phyloP scores from a whole-genome alignment of 768 basidiomycete genomes.

The Lyophyllum shimeji region DNA sequence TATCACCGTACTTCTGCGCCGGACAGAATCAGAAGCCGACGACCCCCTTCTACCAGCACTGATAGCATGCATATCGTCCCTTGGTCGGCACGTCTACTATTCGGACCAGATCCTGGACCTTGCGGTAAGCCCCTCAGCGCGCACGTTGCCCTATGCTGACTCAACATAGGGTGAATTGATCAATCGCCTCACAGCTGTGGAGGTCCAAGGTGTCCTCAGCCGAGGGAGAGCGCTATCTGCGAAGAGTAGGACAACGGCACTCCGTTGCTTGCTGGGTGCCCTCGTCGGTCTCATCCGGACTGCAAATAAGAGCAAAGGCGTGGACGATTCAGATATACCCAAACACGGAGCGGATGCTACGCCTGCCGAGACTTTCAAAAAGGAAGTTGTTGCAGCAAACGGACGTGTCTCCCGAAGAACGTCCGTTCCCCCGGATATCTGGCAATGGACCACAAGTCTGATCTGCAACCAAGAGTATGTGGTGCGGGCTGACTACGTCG shows the following conservation, averaged over 20 bases:
- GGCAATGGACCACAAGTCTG: constrained; percentile 88
- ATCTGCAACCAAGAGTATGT: constrained; percentile 76
- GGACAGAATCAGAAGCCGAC: constrained; percentile 56
- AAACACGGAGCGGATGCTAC: constrained; percentile 6
- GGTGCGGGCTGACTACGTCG: constrained; percentile 79
- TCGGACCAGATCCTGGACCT: constrained; percentile 95
- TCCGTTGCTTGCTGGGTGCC: constrained; percentile 68
- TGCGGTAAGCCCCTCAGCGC: constrained; percentile 39
- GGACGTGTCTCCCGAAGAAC: constrained; percentile 56
- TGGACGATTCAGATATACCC: constrained; percentile 15
- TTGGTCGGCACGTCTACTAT: constrained; percentile 92
- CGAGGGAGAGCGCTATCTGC: constrained; percentile 29
- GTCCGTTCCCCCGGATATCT: constrained; percentile 75
- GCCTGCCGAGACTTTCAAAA: constrained; percentile 27
- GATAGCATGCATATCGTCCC: constrained; percentile 76
- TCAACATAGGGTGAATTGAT: constrained; percentile 65
- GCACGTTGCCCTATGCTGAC: background rate
- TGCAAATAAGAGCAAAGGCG: constrained; percentile 49
- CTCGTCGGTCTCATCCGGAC: constrained; percentile 69
- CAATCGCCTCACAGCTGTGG: constrained; percentile 67
- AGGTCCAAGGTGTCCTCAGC: constrained; percentile 57
- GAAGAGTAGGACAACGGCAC: constrained; percentile 56
- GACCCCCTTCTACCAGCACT: constrained; percentile 68
- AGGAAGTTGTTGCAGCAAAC: constrained; percentile 23
- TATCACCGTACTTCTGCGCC: constrained; percentile 69